Conservation (phyloP, 2,329 filamentous ascomycete genomes). For the Trichophyton schoenleinii region DNA sequence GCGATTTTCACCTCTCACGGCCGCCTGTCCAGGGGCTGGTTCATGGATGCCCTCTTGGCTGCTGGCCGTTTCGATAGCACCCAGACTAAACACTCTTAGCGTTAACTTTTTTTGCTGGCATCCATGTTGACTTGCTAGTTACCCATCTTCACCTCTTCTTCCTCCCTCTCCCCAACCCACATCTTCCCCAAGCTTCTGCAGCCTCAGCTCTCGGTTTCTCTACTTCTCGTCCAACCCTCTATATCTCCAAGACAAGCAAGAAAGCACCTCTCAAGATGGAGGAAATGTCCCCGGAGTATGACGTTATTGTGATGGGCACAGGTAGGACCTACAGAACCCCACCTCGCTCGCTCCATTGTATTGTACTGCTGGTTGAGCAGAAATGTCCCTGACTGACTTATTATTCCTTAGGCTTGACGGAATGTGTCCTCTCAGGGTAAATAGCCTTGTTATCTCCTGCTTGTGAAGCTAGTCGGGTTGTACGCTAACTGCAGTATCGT, state of each 20-base stretch:
- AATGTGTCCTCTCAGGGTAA: conserved; percentile 98
- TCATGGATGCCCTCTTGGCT: background rate
- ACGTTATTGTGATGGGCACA: conserved; percentile 96
- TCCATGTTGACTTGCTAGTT: background rate
- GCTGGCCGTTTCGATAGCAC: background rate
- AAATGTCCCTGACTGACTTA: conserved; percentile 18
- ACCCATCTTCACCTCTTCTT: background rate
- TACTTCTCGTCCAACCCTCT: background rate
- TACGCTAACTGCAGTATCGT: background rate
- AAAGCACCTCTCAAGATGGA: conserved; percentile 54
- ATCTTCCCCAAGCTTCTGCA: background rate
- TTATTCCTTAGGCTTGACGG: conserved; percentile 62
- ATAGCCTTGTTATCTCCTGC: conserved; percentile 14
- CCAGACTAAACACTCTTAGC: background rate
- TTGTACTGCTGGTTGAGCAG: background rate
- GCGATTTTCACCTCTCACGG: background rate
- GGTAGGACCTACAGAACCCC: conserved; percentile 45
- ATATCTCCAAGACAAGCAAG: background rate
- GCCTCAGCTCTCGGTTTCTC: background rate
- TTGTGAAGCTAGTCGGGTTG: background rate
- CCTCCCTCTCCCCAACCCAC: background rate
- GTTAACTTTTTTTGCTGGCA: background rate
- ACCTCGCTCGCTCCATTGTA: conserved; percentile 15
- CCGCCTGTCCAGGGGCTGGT: background rate
- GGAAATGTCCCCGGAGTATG: conserved; percentile 96